Evolutionary conservation across 2,329 filamentous ascomycete genomes (phyloP), one percentile per base, ranked within the genome.

Genomic region (Neophaeococcomyces mojaviensis): DNA sequence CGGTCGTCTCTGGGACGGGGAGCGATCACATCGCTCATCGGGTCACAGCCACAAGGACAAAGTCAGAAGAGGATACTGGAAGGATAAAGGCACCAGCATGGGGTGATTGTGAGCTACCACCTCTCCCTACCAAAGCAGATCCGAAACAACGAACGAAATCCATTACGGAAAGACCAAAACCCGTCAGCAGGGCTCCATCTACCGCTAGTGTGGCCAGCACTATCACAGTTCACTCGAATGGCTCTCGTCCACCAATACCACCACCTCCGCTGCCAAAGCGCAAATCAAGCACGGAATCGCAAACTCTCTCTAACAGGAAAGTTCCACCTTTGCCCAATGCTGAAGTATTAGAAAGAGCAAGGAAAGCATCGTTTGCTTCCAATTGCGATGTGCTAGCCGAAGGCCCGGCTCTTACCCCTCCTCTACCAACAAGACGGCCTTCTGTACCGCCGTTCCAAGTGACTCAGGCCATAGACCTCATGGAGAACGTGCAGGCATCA

Each of bases 11-110:
- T 10, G 69, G 68, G 39, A 62, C 65, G 7, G 76, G 74, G 2
- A 67, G 67, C 31, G 68, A 66, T 41, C 64, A 68, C 19, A 68
- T 62, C 30, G 20, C 10, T 40, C 47, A n/a, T 44, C 49, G 32
- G 44, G 46, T 46, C 8, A 48, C 47, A 10, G 43, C 51, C 18
- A 47, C 44, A 35, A 48, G 56, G 16, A 52, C 50, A 24, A 57
- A 56, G 40, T 58, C 56, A 31, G 61, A 51, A 19, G 58, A 62
- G 19, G 62, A 59, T 31, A 54, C 61, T 19, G 61, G 63, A 47
- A 63, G 66, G 35, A 62, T 75, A 39, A 70, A 71, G 55, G 74
- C 78, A 4, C 78, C 79, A 8, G 71, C 72, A 38, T 82, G 73
- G 63, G 75, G 77, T 49, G 71, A 76, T 39, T 61, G 69, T 12